Base-by-base conservation (phyloP, 495 filamentous ascomycete species). In the Tirmania nivea region DNA sequence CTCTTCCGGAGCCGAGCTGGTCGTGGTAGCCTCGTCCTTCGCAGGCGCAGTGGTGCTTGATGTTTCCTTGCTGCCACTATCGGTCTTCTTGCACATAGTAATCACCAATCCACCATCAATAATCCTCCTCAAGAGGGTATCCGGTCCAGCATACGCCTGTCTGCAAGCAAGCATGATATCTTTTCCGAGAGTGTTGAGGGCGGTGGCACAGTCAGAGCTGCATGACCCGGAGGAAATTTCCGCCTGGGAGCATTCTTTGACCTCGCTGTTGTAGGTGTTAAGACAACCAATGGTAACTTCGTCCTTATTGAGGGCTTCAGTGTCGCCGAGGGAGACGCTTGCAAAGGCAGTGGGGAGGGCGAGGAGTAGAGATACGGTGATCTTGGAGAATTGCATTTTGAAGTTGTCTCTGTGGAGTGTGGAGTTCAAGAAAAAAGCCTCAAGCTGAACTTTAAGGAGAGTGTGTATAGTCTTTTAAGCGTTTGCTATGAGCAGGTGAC, bases 271-370 rank as follows among this genome's bases (percentile, higher is more conserved):
- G 51, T 61, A 61, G 50, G 58, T 35, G 37, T 25, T 20, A 8
- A 35, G 9, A 21, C 59, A 61, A n/a, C 58, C 58, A 3, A 54
- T 58, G 2, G 57, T 60, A 3, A 61, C 59, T n/a, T 48, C 14
- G 10, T 34, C 10, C 8, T 51, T 10, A 9, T 54, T 17, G 10
- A 61, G 51, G 16, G 59, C 0, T 8, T 56, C 54, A 17, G 60
- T 2, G 12, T 61, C 58, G 8, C 34, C 39, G 17, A 61, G 58
- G 3, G 37, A 54, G 35, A 61, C 45, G 10, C 51, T 45, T 0
- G 54, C 51, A 10, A 60, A 54, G 10, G 49, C 39, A 1, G 39
- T 45, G 12, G 39, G 39, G 8, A 45, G 39, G 49, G 49, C 48
- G 17, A 52, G 31, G 39, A 61, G 17, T 3, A 61, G 45, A 20